These are phyloP conservation scores for Sanghuangporus baumii DNA, from an alignment of 1,284 basidiomycete species.

Conservation along the genomic window DNA sequence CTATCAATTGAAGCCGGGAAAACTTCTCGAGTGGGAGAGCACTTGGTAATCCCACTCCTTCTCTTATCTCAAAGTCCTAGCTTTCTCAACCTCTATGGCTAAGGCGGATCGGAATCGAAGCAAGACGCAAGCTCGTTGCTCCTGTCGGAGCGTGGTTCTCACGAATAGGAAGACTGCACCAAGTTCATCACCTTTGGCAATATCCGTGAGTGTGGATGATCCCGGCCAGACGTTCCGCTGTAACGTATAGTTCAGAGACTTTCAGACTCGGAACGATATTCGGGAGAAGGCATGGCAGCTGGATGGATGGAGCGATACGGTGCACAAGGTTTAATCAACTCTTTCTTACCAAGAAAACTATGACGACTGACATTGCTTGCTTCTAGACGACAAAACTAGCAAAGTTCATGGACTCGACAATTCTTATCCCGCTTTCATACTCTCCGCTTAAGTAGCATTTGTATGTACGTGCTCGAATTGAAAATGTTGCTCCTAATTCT, in stretches of 20 bases:
- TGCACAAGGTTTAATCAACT: slow-evolving; percentile 62
- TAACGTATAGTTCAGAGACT: slow-evolving; percentile 40
- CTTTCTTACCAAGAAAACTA: background rate
- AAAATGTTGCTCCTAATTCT: background rate
- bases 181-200: slow-evolving; percentile 94
- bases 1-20: slow-evolving; percentile 81
- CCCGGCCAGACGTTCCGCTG: no score
- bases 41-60: slow-evolving; percentile 58
- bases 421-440: slow-evolving; percentile 69
- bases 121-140: slow-evolving; percentile 73
- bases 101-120: slow-evolving; percentile 85
- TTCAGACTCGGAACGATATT: slow-evolving; percentile 76
- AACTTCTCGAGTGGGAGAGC: slow-evolving; percentile 88
- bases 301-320: slow-evolving; percentile 92
- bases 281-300: slow-evolving; percentile 89
- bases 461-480: background rate
- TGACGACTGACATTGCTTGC: slow-evolving; percentile 16
- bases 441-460: slow-evolving; percentile 67
- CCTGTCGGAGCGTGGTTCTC: slow-evolving; percentile 95
- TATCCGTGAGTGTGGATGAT: slow-evolving; percentile 59
- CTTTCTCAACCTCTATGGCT: background rate
- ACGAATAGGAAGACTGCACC: slow-evolving; percentile 84
- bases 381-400: slow-evolving; percentile 72
- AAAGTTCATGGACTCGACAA: slow-evolving; percentile 72
- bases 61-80: slow-evolving; percentile 14